phyloP scores from a whole-genome alignment of 371 early-diverging fungal species.

The Circinella umbellata region DNA sequence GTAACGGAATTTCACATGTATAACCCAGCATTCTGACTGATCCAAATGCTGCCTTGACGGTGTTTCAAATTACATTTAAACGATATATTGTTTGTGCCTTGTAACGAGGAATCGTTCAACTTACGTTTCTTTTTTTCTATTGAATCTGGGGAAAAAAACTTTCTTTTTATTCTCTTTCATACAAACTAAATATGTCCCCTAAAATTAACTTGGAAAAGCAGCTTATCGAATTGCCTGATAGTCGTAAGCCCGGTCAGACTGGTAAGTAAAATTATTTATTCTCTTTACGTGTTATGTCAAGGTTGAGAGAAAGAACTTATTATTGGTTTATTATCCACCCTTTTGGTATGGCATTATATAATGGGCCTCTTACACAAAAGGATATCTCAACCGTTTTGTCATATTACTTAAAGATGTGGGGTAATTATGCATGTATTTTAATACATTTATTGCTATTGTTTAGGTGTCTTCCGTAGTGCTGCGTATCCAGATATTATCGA shows the following conservation, averaged over 20 bases:
- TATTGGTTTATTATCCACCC: not conserved
- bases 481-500: constrained; percentile 25
- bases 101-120: not conserved
- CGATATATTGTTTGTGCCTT: not conserved
- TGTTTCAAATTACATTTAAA: constrained; percentile 5
- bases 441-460: not conserved
- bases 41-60: not conserved
- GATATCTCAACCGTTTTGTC: not conserved
- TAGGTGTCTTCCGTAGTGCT: constrained; percentile 49
- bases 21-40: constrained; percentile 3
- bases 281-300: too few species aligned
- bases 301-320: not conserved
- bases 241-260: constrained; percentile 48
- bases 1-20: constrained; percentile 7
- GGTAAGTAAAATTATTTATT: constrained; percentile 27
- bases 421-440: constrained; percentile 2
- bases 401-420: constrained; percentile 1
- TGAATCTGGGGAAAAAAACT: constrained; percentile 6
- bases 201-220: constrained; percentile 43
- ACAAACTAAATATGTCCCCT: not conserved
- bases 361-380: constrained; percentile 3
- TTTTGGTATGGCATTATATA: not conserved
- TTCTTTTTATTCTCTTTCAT: not conserved
- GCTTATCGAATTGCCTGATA: constrained; percentile 46
- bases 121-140: not conserved